Conservation (phyloP, 2,329 filamentous ascomycete species). For the Colletotrichum falcatum region DNA sequence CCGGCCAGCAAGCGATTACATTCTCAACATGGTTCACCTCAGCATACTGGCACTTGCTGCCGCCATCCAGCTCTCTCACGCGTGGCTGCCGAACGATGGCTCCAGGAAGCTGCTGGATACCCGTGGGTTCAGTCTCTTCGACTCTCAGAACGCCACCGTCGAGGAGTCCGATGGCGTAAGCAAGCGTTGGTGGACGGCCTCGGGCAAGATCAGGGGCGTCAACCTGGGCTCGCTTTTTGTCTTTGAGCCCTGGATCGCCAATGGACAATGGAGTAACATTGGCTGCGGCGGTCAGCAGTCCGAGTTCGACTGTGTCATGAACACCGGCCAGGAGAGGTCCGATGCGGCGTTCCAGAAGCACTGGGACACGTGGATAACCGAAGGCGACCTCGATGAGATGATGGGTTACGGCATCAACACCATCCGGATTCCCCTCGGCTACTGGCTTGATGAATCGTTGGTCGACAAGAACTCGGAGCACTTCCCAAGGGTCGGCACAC, state of each 20-base stretch:
- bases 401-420: conserved; percentile 63
- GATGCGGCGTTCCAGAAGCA: conserved; percentile 62
- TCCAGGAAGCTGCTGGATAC: conserved; percentile 34
- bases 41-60: conserved; percentile 27
- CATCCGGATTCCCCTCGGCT: conserved; percentile 66
- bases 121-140: conserved; percentile 38
- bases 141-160: conserved; percentile 27
- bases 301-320: conserved; percentile 66
- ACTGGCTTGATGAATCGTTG: conserved; percentile 65
- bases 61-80: conserved; percentile 10
- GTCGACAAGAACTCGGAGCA: conserved; percentile 61
- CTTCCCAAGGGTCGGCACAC: conserved; percentile 54
- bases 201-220: conserved; percentile 64
- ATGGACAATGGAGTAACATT: conserved; percentile 58
- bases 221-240: conserved; percentile 66
- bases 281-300: conserved; percentile 59
- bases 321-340: conserved; percentile 59
- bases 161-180: conserved; percentile 9
- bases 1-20: not conserved
- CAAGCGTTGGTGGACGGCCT: conserved; percentile 38
- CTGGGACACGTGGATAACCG: conserved; percentile 63
- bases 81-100: conserved; percentile 32
- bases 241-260: conserved; percentile 66
- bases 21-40: conserved; percentile 34
- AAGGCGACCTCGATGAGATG: conserved; percentile 62